Base-by-base conservation (phyloP, 345 rosid genomes). In the Citrus australasica region DNA sequence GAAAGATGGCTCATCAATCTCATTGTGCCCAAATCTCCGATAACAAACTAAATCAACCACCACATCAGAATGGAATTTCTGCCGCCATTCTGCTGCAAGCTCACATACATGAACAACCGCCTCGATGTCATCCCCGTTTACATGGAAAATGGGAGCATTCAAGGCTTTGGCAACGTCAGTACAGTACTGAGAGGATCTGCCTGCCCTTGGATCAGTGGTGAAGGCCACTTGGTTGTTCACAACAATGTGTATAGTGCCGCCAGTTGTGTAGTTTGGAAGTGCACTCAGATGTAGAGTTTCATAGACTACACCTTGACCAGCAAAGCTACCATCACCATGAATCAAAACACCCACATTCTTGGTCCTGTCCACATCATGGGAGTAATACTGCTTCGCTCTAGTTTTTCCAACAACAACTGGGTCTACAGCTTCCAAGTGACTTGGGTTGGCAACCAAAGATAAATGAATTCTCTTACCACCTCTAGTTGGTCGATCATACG, bases 11-110 rank as follows among this genome's bases (percentile, higher is more conserved):
- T 93, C 95, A 56, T 93, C 97, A 69, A 91, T 93, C 84, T 93
- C 97, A 74, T 93, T 93, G 78, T 91, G 95, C 64, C 94, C 97
- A 86, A 88, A 93, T 66, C 94, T 88, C 74, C 92, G 92, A 51
- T 91, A 90, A 78, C 95, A 93, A 4, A 91, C 92, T 69, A 93
- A 83, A 86, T 91, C 95, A 81, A 91, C 97, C 72, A 93, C 91
- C 78, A 91, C 94, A 82, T 91, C 92, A 2, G 95, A 89, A 85
- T 93, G 95, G 82, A 91, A 93, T 53, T 90, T 91, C 75, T 93
- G 97, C 74, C 95, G 91, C 97, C 95, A 93, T 73, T 90, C 92
- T 7, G 97, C 97, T 59, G 95, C 97, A 82, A 93, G 97, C 80
- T 92, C 94, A 79, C 91, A 89, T 3, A 37, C 94, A 84, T 86